A percentile compares a stretch with the other conserved stretches of the same genome.
phyloP scores from a whole-genome alignment of 139 green algal genomes.

The Asterochloris erici region DNA sequence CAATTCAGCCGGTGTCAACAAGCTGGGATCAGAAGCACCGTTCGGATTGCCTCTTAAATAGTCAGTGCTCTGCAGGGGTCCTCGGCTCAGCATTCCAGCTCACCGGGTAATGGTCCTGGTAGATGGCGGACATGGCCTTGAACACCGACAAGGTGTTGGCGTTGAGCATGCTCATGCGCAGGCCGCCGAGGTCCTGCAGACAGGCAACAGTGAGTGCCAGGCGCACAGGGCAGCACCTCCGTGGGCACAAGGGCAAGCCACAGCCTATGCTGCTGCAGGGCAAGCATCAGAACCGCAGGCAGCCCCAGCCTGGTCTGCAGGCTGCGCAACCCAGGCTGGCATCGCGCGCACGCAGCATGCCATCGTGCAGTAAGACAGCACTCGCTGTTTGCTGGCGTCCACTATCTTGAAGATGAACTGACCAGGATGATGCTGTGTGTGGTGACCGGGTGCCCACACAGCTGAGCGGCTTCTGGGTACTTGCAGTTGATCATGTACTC shows the following conservation, averaged over 20 bases:
- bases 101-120: conserved; percentile 20
- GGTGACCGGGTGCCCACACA: background rate
- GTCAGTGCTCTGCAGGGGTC: background rate
- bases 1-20: too few relatives aligned
- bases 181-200: conserved; percentile 9
- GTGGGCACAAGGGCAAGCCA: too few relatives aligned
- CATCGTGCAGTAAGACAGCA: too few relatives aligned
- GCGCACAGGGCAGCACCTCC: background rate
- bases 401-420: background rate
- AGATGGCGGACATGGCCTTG: conserved; percentile 11
- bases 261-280: too few relatives aligned
- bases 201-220: background rate
- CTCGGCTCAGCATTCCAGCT: background rate
- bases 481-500: conserved; percentile 23
- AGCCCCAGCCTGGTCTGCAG: too few relatives aligned
- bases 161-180: conserved; percentile 13
- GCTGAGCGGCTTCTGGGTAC: conserved; percentile 3
- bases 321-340: too few relatives aligned
- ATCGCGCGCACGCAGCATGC: too few relatives aligned
- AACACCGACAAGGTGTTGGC: conserved; percentile 17
- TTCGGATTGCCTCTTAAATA: too few relatives aligned
- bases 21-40: too few relatives aligned
- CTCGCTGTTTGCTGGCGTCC: too few relatives aligned
- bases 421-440: conserved; percentile 18
- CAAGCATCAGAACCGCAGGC: too few relatives aligned